Evolutionary conservation across 129 eudicot species (phyloP).

Genomic region (Flaveria trinervia): DNA sequence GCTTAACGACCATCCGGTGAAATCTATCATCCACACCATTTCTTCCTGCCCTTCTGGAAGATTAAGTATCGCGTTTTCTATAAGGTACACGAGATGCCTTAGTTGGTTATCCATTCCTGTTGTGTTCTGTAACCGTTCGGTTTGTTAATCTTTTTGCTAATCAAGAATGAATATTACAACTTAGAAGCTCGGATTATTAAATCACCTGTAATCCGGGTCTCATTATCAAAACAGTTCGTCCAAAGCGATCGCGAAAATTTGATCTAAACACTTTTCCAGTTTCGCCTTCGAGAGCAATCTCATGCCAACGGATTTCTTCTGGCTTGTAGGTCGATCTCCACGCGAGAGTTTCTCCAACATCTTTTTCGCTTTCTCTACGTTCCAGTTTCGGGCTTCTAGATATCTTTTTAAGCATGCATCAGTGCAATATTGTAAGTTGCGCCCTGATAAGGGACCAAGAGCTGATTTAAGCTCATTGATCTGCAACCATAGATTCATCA

Average conservation of each 20-base stretch:
- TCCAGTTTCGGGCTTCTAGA: slow-evolving; percentile 82
- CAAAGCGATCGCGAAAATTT: slow-evolving; percentile 74
- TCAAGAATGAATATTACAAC: neutral
- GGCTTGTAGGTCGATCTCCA: slow-evolving; percentile 83
- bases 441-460: slow-evolving; percentile 62
- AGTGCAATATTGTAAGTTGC: slow-evolving; percentile 46
- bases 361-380: slow-evolving; percentile 77
- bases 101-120: slow-evolving; percentile 67
- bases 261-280: slow-evolving; percentile 87
- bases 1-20: slow-evolving; percentile 78
- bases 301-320: slow-evolving; percentile 85
- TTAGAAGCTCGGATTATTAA: neutral
- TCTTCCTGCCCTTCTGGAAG: slow-evolving; percentile 91
- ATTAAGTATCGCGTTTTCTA: slow-evolving; percentile 79
- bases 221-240: slow-evolving; percentile 79
- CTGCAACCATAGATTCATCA: slow-evolving; percentile 35
- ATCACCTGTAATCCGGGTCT: slow-evolving; percentile 85
- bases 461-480: slow-evolving; percentile 60
- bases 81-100: slow-evolving; percentile 68
- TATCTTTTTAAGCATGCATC: slow-evolving; percentile 79
- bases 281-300: slow-evolving; percentile 86
- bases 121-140: slow-evolving; percentile 55
- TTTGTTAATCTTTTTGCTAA: neutral
- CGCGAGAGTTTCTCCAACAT: slow-evolving; percentile 75
- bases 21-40: slow-evolving; percentile 85